These are phyloP conservation scores for Gossypium aridum DNA, from an alignment of 441 rosid genomes.

Conservation along the genomic window DNA sequence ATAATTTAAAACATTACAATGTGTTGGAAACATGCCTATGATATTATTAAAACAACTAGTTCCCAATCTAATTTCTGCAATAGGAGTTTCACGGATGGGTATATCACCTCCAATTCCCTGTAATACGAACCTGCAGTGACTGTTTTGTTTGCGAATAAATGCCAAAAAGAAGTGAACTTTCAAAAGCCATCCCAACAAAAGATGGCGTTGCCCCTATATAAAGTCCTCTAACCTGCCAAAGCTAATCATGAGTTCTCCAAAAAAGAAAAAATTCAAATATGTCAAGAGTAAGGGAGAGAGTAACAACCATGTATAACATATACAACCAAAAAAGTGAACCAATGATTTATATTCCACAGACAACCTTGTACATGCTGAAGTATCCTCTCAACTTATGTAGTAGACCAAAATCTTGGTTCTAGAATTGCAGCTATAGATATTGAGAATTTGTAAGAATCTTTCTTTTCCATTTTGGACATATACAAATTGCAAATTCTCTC, in stretches of 20 bases:
- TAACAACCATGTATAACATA: neutral
- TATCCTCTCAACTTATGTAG: neutral
- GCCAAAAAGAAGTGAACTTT: conserved; percentile 86
- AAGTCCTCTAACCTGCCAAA: conserved; percentile 75
- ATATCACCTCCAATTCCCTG: neutral
- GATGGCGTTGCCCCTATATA: conserved; percentile 89
- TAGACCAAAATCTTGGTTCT: neutral
- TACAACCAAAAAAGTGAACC: neutral
- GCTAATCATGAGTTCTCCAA: conserved; percentile 3
- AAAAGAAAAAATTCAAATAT: neutral
- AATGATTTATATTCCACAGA: neutral
- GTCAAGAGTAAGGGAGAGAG: neutral
- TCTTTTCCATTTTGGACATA: neutral
- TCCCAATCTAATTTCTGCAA: neutral
- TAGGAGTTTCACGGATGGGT: neutral
- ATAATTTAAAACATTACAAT: neutral
- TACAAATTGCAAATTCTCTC: neutral
- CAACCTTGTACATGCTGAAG: neutral
- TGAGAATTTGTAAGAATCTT: neutral
- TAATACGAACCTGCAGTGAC: conserved; percentile 51
- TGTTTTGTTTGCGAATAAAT: conserved; percentile 87
- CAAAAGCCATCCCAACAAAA: conserved; percentile 83
- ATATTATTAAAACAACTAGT: neutral
- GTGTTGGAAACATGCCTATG: neutral
- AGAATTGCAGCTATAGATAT: neutral